phyloP scores from a whole-genome alignment of 2,329 filamentous ascomycete genomes.

The Geosmithia morbida region DNA sequence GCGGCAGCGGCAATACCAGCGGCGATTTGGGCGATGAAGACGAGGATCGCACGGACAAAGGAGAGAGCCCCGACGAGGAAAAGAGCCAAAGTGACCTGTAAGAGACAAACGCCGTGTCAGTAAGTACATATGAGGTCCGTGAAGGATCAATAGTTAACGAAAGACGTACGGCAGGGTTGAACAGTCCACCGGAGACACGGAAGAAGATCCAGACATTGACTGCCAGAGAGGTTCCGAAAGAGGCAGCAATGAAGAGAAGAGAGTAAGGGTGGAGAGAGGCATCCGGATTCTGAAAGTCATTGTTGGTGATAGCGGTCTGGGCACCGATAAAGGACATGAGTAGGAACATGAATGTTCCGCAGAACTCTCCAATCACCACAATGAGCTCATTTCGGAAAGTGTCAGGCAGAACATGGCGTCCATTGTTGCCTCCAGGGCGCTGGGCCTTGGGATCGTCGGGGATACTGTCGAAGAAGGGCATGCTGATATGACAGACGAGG shows the following conservation, averaged over 20 bases:
- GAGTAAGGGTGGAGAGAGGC: conserved; percentile 16
- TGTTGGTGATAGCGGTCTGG: conserved; percentile 19
- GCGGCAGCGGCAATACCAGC: conserved; percentile 40
- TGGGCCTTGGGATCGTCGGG: not conserved
- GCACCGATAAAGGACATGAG: conserved; percentile 26
- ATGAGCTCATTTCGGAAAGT: conserved; percentile 8
- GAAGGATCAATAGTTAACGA: not conserved
- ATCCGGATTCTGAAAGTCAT: conserved; percentile 9
- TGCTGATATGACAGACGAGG: not conserved
- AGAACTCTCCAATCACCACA: conserved; percentile 32
- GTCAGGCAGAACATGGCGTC: not conserved
- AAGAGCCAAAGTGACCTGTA: conserved; percentile 40
- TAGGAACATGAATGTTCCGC: conserved; percentile 38
- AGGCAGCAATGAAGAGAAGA: conserved; percentile 32
- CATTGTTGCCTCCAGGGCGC: not conserved
- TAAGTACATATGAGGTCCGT: not conserved
- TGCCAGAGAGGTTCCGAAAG: conserved; percentile 33
- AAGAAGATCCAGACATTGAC: conserved; percentile 44
- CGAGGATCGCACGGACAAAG: conserved; percentile 31
- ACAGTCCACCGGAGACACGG: conserved; percentile 35
- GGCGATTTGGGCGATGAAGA: conserved; percentile 38
- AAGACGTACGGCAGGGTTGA: conserved; percentile 31
- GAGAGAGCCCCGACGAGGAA: conserved; percentile 42
- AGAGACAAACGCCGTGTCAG: not conserved
- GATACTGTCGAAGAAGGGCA: not conserved